phyloP scores from a whole-genome alignment of 2,329 filamentous ascomycete species.

The Botrytis galanthina region DNA sequence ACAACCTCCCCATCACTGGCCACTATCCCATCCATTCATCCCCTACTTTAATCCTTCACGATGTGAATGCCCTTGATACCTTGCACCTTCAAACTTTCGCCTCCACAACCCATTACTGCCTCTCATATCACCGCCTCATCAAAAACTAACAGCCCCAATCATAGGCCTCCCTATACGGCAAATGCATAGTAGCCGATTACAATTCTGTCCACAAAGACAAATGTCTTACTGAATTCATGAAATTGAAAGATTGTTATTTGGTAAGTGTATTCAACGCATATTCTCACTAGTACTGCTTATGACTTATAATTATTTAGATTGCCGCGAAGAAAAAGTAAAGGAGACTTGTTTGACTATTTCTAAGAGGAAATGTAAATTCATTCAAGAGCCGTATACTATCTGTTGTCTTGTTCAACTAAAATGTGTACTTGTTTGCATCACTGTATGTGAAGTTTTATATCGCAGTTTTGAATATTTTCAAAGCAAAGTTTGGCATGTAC shows the following conservation, averaged over 20 bases:
- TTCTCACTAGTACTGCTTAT: background rate
- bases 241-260: conserved; percentile 81
- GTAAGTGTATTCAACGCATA: conserved; percentile 49
- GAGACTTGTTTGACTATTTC: background rate
- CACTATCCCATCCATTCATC: background rate
- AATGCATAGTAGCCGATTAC: conserved; percentile 88
- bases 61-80: background rate
- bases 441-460: background rate
- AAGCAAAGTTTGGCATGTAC: background rate
- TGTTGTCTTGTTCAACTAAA: background rate
- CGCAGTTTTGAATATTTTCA: background rate
- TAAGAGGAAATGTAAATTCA: background rate
- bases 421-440: background rate
- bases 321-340: conserved; percentile 49
- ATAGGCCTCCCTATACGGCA: conserved; percentile 82
- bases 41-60: conserved; percentile 10
- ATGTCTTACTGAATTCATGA: conserved; percentile 81
- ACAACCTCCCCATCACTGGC: background rate
- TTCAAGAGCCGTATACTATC: background rate
- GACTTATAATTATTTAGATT: conserved; percentile 42
- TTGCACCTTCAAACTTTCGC: background rate
- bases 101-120: background rate
- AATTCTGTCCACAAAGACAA: conserved; percentile 88
- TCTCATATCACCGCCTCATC: background rate
- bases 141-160: background rate